Conservation (phyloP, 2,329 filamentous ascomycete species). For the Xylariaceae sp. region DNA sequence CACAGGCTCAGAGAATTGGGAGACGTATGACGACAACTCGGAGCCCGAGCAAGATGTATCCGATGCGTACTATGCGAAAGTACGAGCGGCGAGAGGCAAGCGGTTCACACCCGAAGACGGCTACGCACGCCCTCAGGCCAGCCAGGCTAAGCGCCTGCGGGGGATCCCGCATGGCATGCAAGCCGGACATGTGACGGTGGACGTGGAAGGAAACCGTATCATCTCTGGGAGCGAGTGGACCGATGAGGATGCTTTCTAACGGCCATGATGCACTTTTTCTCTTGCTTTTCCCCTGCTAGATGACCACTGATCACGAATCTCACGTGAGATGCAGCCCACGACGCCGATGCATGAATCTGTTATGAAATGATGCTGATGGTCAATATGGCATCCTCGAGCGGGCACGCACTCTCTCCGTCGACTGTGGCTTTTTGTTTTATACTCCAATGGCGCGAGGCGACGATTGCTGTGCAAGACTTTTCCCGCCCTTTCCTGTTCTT, state of each 20-base stretch:
- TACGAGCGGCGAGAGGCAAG: conserved; percentile 66
- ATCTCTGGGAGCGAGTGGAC: conserved; percentile 65
- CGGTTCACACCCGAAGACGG: conserved; percentile 51
- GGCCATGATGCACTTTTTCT: conserved; percentile 18
- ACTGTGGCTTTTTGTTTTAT: too few relatives aligned
- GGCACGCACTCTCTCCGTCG: too few relatives aligned
- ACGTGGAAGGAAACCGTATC: conserved; percentile 58
- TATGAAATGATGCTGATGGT: too few relatives aligned
- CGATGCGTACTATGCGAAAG: conserved; percentile 76
- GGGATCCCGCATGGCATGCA: conserved; percentile 50
- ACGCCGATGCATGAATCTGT: too few relatives aligned
- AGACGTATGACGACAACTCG: conserved; percentile 85
- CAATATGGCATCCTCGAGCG: too few relatives aligned
- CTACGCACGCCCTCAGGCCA: conserved; percentile 36
- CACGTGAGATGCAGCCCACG: conserved; percentile 20
- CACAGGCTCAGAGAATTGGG: conserved; percentile 93
- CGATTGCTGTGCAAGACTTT: too few relatives aligned
- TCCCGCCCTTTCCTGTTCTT: too few relatives aligned
- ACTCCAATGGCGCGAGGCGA: too few relatives aligned
- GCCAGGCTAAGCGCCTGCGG: conserved; percentile 50
- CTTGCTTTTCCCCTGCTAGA: conserved; percentile 11
- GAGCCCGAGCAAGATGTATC: conserved; percentile 71
- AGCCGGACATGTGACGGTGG: conserved; percentile 46
- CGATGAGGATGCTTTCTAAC: conserved; percentile 57
- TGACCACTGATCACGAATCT: conserved; percentile 18